These are phyloP conservation scores for Hypoxylon subgilvum DNA, from an alignment of 495 filamentous ascomycete genomes.

Conservation along the genomic window DNA sequence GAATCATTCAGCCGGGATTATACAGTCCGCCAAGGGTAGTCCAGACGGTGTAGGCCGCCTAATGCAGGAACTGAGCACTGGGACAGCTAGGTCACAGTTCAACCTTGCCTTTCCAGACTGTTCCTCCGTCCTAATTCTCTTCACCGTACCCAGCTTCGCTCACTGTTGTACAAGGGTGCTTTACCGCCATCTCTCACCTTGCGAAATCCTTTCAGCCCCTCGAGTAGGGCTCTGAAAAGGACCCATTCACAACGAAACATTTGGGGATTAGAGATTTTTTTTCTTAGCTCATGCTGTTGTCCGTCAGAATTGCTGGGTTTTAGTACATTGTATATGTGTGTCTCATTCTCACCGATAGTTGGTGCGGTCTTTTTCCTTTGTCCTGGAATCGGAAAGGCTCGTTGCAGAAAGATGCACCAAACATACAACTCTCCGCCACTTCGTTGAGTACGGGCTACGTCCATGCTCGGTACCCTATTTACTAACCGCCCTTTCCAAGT, in stretches of 20 bases:
- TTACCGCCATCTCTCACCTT: slow-evolving; percentile 42
- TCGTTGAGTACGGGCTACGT: slow-evolving; percentile 34
- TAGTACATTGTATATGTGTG: slow-evolving; percentile 43
- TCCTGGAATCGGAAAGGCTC: slow-evolving; percentile 45
- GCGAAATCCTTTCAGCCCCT: slow-evolving; percentile 39
- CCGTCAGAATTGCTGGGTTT: slow-evolving; percentile 31
- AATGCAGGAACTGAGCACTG: slow-evolving; percentile 35
- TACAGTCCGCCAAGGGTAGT: slow-evolving; percentile 31
- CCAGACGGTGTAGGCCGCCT: slow-evolving; percentile 22
- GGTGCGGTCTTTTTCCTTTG: slow-evolving; percentile 40
- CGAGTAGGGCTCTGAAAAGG: slow-evolving; percentile 12
- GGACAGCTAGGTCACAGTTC: slow-evolving; percentile 15
- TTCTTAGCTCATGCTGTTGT: slow-evolving; percentile 37
- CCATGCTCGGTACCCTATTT: slow-evolving; percentile 30
- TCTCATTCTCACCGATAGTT: slow-evolving; percentile 49
- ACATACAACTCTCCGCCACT: slow-evolving; percentile 43
- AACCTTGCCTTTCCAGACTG: slow-evolving; percentile 4
- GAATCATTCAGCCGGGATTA: slow-evolving; percentile 26
- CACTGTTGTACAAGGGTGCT: slow-evolving; percentile 26
- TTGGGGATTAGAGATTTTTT: slow-evolving; percentile 26
- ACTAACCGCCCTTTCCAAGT: slow-evolving; percentile 35
- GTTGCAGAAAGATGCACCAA: slow-evolving; percentile 42
- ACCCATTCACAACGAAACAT: slow-evolving; percentile 33
- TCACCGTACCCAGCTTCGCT: slow-evolving; percentile 35
- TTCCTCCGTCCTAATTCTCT: too few relatives aligned